These are phyloP conservation scores for Fusarium staphyleae DNA, from an alignment of 2,329 filamentous ascomycete species.

Conservation along the genomic window DNA sequence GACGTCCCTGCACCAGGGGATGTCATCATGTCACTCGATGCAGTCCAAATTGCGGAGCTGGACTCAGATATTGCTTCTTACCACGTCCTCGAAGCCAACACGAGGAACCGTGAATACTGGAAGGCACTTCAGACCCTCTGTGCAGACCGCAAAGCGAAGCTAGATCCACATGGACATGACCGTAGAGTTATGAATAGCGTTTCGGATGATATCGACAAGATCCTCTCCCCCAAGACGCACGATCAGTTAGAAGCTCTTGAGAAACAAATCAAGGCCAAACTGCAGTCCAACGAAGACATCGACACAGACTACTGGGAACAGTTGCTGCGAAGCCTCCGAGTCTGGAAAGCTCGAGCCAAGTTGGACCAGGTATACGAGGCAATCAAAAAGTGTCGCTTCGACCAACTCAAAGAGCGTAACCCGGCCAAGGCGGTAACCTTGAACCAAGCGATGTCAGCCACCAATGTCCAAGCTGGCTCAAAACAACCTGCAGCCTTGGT, in stretches of 20 bases:
- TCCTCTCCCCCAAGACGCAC: slow-evolving; percentile 83
- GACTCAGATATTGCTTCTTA: slow-evolving; percentile 85
- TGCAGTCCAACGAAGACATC: slow-evolving; percentile 88
- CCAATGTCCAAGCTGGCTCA: slow-evolving; percentile 7
- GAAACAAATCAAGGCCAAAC: slow-evolving; percentile 83
- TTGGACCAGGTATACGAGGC: slow-evolving; percentile 79
- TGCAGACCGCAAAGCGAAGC: slow-evolving; percentile 73
- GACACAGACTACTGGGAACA: slow-evolving; percentile 99
- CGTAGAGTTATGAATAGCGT: slow-evolving; percentile 83
- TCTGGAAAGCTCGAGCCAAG: slow-evolving; percentile 92
- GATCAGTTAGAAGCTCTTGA: slow-evolving; percentile 89
- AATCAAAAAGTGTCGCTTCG: slow-evolving; percentile 73
- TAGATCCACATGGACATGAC: slow-evolving; percentile 66
- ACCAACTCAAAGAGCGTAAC: slow-evolving; percentile 71
- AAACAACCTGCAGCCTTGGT: slow-evolving; percentile 7
- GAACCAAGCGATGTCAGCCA: slow-evolving; percentile 17
- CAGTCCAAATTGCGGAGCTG: slow-evolving; percentile 73
- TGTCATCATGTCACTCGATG: slow-evolving; percentile 77
- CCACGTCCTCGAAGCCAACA: slow-evolving; percentile 78
- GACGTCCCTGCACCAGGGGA: slow-evolving; percentile 80
- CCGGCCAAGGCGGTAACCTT: slow-evolving; percentile 64
- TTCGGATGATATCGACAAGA: slow-evolving; percentile 83
- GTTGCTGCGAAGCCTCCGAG: slow-evolving; percentile 79
- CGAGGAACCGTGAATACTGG: slow-evolving; percentile 88
- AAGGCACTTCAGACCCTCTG: slow-evolving; percentile 87